Percentiles rank a stretch among this genome's conserved stretches.
These are phyloP conservation scores for Penicillium parvum DNA, from an alignment of 495 filamentous ascomycete genomes.

Conservation along the genomic window DNA sequence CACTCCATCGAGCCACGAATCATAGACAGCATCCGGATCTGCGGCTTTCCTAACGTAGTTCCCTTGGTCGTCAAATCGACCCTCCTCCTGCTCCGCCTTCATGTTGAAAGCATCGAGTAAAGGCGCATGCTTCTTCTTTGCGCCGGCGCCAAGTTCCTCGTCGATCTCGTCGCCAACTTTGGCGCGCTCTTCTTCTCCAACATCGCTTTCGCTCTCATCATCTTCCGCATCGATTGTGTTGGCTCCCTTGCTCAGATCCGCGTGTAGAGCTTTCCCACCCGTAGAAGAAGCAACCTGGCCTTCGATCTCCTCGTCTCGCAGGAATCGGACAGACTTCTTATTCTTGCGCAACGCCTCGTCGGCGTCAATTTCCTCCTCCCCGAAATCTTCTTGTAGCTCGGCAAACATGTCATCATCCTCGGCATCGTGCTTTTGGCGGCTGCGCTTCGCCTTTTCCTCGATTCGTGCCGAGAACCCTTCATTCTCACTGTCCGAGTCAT, in stretches of 20 bases:
- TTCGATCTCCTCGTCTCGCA: slow-evolving; percentile 72
- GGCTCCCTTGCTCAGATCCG: slow-evolving; percentile 47
- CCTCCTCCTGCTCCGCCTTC: slow-evolving; percentile 84
- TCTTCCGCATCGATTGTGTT: slow-evolving; percentile 40
- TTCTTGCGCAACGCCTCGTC: slow-evolving; percentile 53
- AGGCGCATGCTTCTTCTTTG: slow-evolving; percentile 91
- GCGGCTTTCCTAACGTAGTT: slow-evolving; percentile 87
- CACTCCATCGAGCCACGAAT: slow-evolving; percentile 86
- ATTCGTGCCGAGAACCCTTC: slow-evolving; percentile 77
- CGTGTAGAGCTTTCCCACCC: slow-evolving; percentile 62
- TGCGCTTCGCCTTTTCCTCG: slow-evolving; percentile 52
- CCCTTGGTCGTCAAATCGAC: slow-evolving; percentile 80
- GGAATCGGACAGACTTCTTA: slow-evolving; percentile 73
- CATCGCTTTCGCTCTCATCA: slow-evolving; percentile 59
- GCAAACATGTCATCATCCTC: slow-evolving; percentile 89
- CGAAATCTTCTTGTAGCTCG: slow-evolving; percentile 59
- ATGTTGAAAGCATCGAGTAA: slow-evolving; percentile 97
- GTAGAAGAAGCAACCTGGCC: slow-evolving; percentile 76
- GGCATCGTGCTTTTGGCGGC: slow-evolving; percentile 41
- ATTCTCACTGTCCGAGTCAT: slow-evolving; percentile 91
- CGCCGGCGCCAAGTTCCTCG: slow-evolving; percentile 83
- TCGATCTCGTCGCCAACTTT: slow-evolving; percentile 68
- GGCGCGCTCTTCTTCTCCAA: slow-evolving; percentile 68
- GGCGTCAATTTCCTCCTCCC: slow-evolving; percentile 48
- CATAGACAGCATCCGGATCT: slow-evolving; percentile 87